Evolutionary conservation across 2,329 filamentous ascomycete species (phyloP).

Genomic region (Pestalotiopsis sp.): DNA sequence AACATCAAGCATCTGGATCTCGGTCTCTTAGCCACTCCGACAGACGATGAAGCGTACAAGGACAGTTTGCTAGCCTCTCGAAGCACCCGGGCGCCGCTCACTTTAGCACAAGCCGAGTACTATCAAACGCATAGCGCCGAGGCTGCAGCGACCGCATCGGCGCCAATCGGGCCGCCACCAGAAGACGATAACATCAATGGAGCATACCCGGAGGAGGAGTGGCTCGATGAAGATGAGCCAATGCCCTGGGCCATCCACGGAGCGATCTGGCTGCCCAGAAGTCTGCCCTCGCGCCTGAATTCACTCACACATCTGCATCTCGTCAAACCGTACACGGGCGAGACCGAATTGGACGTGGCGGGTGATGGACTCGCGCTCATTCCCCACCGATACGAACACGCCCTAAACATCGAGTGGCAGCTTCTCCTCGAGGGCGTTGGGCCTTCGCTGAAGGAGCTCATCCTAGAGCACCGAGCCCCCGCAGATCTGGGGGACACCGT

Average conservation of each 20-base stretch:
- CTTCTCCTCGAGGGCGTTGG: not conserved
- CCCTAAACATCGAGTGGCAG: constrained; percentile 4
- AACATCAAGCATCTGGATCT: constrained; percentile 7
- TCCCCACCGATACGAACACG: not conserved
- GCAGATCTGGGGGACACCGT: not conserved
- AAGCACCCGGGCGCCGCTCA: not conserved
- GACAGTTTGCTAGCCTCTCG: not conserved
- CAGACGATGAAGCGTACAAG: not conserved
- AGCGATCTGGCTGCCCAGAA: constrained; percentile 7
- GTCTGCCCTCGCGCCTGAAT: not conserved
- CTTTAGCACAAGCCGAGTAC: not conserved
- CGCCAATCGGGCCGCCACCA: not conserved
- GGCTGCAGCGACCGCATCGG: not conserved
- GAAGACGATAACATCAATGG: not conserved
- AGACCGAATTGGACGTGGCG: not conserved
- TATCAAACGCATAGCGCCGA: not conserved
- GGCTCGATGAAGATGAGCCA: not conserved
- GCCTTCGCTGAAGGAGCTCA: constrained; percentile 1
- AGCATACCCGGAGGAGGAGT: not conserved
- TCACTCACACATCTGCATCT: constrained; percentile 12
- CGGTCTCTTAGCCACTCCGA: constrained; percentile 2
- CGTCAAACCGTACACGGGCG: constrained; percentile 1
- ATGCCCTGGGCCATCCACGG: not conserved
- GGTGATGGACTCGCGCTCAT: not conserved
- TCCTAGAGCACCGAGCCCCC: constrained; percentile 10